Base-by-base conservation (phyloP, 805 yeast species). In the Candida corydali region DNA sequence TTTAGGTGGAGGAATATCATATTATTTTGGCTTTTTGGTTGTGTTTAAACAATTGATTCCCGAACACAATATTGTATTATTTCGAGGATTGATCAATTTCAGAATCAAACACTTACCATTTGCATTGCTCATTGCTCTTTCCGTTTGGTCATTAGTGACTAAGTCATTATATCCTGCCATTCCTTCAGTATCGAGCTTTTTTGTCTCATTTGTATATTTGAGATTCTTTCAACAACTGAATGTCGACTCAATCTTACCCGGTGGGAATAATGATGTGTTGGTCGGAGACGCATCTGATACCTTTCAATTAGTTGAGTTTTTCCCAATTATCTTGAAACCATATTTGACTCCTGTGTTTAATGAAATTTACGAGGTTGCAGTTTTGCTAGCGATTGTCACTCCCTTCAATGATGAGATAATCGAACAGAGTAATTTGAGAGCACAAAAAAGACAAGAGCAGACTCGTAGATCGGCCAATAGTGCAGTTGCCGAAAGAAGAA, bases 201-300 rank as follows among this genome's bases (percentile, higher is more conserved):
- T 85, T 33, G 63, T 77, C 2, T 68, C 89, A 12, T 89, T 91
- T 86, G 53, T 63, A 32, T 91, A 87, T 54, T 67, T 89, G 47
- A 72, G 98, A 46, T 89, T 86, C 57, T 80, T 63, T 63, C 93
- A 87, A 51, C 52, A 72, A 11, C 70, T 75, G 31, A 59, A 65
- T n/a, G 55, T 64, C 16, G 82, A 76, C 38, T 80, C 77, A 29
- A 55, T 69, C n/a, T 61, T 80, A 41, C 80, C 84, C 10, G 49
- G 64, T 19, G 56, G 69, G 8, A 39, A 69, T 46, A 54, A 59
- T 24, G 44, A 40, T 29, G 54, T 69, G 17, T 61, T 80, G 8
- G 58, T 73, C 18, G 96, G 97, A 26, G 96, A 88, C 57, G 95
- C 96, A 0, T 80, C 93, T 0, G 96, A 89, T 47, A 83, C 91